These are phyloP conservation scores for Trichoderma reesei DNA, from an alignment of 495 filamentous ascomycete species.

Conservation along the genomic window DNA sequence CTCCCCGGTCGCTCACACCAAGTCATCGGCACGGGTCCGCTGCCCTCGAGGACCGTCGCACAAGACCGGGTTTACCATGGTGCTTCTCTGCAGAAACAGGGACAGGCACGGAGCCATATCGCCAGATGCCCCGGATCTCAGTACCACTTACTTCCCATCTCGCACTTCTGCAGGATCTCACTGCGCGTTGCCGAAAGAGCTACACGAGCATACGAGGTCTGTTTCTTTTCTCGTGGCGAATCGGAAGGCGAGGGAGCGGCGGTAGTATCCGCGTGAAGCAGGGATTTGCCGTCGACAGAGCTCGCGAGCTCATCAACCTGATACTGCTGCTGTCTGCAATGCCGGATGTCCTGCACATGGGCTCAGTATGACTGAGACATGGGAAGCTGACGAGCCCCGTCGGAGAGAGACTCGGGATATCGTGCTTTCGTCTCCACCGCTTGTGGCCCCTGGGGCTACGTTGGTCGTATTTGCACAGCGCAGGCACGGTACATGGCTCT, in stretches of 20 bases:
- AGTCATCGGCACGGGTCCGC: background rate
- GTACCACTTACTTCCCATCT: background rate
- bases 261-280: background rate
- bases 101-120: background rate
- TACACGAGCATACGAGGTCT: background rate
- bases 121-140: background rate
- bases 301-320: background rate
- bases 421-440: too few relatives aligned
- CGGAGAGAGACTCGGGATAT: background rate
- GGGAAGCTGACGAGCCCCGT: background rate
- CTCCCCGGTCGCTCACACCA: too few relatives aligned
- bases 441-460: too few relatives aligned
- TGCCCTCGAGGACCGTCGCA: background rate
- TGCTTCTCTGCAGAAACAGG: background rate
- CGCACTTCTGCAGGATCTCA: background rate
- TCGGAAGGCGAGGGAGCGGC: background rate
- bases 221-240: background rate
- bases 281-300: background rate
- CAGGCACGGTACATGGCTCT: background rate
- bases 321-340: background rate
- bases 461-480: background rate
- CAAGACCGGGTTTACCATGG: background rate
- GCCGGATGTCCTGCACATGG: background rate
- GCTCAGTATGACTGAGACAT: constrained; percentile 1
- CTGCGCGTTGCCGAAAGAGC: background rate